phyloP scores from a whole-genome alignment of 768 basidiomycete species.

The Pisolithus sp. region DNA sequence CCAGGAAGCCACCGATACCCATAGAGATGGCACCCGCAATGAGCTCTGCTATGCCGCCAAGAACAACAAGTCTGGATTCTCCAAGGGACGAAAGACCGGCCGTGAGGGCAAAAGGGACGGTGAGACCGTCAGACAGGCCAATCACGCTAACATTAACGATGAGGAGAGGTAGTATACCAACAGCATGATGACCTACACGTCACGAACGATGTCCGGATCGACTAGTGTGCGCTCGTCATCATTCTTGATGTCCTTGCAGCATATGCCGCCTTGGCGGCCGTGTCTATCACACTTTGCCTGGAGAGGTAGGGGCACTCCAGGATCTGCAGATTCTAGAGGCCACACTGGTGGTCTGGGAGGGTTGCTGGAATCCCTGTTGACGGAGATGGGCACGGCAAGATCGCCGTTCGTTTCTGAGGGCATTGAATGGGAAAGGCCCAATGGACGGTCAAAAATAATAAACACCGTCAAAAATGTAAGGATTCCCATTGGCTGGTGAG shows the following conservation, averaged over 20 bases:
- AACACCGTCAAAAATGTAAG: too few species aligned
- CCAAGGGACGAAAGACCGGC: slow-evolving; percentile 88
- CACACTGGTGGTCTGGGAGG: slow-evolving; percentile 52
- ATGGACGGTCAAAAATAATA: too few species aligned
- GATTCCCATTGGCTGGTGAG: too few species aligned
- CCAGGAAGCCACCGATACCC: slow-evolving; percentile 99
- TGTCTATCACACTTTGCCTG: slow-evolving; percentile 54
- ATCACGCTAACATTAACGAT: slow-evolving; percentile 51
- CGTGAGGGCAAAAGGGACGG: slow-evolving; percentile 87
- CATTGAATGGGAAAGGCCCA: not conserved
- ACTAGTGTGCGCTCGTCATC: slow-evolving; percentile 76
- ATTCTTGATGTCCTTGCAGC: slow-evolving; percentile 81
- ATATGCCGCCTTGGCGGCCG: slow-evolving; percentile 55
- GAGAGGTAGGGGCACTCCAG: slow-evolving; percentile 38
- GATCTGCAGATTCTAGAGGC: slow-evolving; percentile 45
- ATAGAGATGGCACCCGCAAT: slow-evolving; percentile 96
- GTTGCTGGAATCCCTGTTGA: slow-evolving; percentile 4
- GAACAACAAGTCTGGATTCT: slow-evolving; percentile 80
- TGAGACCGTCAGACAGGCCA: slow-evolving; percentile 83
- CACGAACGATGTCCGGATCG: slow-evolving; percentile 82
- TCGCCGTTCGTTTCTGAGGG: slow-evolving; percentile 9
- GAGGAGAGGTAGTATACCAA: not conserved
- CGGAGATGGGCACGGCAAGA: slow-evolving; percentile 17
- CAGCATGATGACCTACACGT: slow-evolving; percentile 54
- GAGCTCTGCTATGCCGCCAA: slow-evolving; percentile 92